Evolutionary conservation across 805 yeast genomes (phyloP), one percentile per base, ranked within the genome.

Genomic region (Cyberlindnera xylosilytica): DNA sequence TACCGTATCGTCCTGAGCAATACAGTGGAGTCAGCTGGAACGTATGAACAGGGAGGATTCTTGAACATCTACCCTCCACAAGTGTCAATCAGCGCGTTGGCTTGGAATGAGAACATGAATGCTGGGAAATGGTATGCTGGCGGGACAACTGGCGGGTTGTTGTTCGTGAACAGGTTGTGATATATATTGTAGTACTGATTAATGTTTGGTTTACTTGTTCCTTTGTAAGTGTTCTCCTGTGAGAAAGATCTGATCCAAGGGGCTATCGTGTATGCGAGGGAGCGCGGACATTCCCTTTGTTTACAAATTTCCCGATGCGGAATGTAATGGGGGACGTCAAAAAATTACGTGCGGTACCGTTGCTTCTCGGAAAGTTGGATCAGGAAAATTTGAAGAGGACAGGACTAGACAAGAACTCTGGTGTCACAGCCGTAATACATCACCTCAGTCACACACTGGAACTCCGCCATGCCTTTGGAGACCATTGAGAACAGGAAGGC

Each of bases 391-490:
- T 22, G 24, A 22, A 22, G 10, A 10, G 10, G 24, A 22, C 24
- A 22, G 24, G 24, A n/a, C n/a, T n/a, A n/a, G n/a, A n/a, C n/a
- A n/a, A n/a, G n/a, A n/a, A n/a, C n/a, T n/a, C n/a, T n/a, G n/a
- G n/a, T n/a, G n/a, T n/a, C n/a, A n/a, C n/a, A n/a, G n/a, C n/a
- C n/a, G n/a, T n/a, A n/a, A 22, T 22, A 22, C 10, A 22, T 22
- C 24, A 22, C 24, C n/a, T n/a, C n/a, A n/a, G n/a, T n/a, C n/a
- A n/a, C n/a, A n/a, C n/a, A n/a, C n/a, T n/a, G n/a, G n/a, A n/a
- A n/a, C n/a, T n/a, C n/a, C n/a, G n/a, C 11, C 7, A 43, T 43
- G 46, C 37, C 42, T n/a, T 19, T 43, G 23, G 46, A 34, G 34
- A 20, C 39, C 6, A 35, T 43, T 19, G 39, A 38, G 35, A 42